Conservation (phyloP, 1,284 basidiomycete genomes). For the Blastosporella zonata region DNA sequence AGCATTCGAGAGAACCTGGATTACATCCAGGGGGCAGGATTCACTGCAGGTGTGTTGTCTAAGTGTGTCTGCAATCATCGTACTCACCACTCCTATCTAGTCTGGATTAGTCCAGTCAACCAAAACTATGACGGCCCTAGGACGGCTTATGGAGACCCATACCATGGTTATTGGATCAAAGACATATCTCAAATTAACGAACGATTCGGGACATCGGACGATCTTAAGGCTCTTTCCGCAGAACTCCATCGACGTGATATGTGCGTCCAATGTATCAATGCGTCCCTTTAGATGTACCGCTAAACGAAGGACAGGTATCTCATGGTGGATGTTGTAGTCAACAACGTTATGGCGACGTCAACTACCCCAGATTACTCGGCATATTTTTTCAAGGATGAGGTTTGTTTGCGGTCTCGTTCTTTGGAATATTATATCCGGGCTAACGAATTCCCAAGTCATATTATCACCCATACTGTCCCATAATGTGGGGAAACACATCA, state of each 20-base stretch:
- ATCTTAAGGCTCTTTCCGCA: conserved; percentile 62
- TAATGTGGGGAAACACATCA: conserved; percentile 62
- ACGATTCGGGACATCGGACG: conserved; percentile 65
- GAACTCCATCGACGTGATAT: conserved; percentile 69
- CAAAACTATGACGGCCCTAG: conserved; percentile 67
- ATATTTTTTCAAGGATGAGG: conserved; percentile 60
- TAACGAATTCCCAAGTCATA: conserved; percentile 31
- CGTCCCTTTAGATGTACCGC: conserved; percentile 1
- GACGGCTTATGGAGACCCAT: conserved; percentile 65
- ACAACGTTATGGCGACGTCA: conserved; percentile 32
- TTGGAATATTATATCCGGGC: background rate
- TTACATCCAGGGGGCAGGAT: conserved; percentile 76
- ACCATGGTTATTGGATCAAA: conserved; percentile 70
- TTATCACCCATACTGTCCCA: conserved; percentile 66
- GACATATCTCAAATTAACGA: conserved; percentile 64
- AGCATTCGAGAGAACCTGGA: conserved; percentile 72
- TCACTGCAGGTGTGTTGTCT: conserved; percentile 72
- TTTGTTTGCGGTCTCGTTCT: conserved; percentile 20
- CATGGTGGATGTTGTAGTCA: conserved; percentile 80
- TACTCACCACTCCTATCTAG: conserved; percentile 24
- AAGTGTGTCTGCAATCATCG: conserved; percentile 16
- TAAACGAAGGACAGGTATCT: conserved; percentile 44
- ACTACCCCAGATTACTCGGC: conserved; percentile 29
- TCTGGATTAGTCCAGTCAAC: conserved; percentile 66
- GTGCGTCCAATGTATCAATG: conserved; percentile 32